Base-by-base conservation (phyloP, 75 land plant genomes). In the Pinus taeda region DNA sequence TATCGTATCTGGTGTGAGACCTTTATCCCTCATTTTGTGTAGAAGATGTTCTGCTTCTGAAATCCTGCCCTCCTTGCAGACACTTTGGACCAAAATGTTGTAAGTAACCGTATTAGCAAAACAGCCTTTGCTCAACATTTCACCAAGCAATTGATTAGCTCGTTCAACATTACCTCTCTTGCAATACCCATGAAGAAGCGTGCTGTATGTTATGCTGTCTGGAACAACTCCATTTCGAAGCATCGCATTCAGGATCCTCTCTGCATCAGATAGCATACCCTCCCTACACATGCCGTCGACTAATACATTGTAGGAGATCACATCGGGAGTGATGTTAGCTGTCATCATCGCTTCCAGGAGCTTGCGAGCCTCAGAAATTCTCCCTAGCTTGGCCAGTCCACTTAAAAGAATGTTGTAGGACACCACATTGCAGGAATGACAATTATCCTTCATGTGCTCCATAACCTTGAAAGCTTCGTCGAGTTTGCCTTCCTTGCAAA, bases 71-170 rank as follows among this genome's bases (percentile, higher is more conserved):
- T 82, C 83, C 59, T 85, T 85, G 78, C 82, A 90, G 21, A 90
- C 59, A 59, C 94, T 90, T 22, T 95, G 85, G 80, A 95, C 75
- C 78, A 95, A 79, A 39, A 88, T 92, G 77, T 93, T 95, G 83
- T 90, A 95, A 13, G 97, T 91, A 57, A 84, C 88, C 15, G 64
- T 78, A 39, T 88, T 90, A 33, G 97, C 94, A 9, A 77, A 79
- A 82, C 88, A 85, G n/a, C 85, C 86, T 70, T 60, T 71, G 4
- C 75, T 78, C 36, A 81, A 83, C 98, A 95, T 95, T 57, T 95
- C 94, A 60, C 85, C 81, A 15, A 94, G 85, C 75, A 93, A 57
- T 57, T 77, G 75, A 55, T 84, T 88, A 37, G 97, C 97, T 20
- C 81, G 86, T 57, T 65, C 24, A 45, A 88, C 78, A 66, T 87